Evolutionary conservation across 192 early-diverging fungal genomes (phyloP).

Genomic region (Backusella morwellensis): DNA sequence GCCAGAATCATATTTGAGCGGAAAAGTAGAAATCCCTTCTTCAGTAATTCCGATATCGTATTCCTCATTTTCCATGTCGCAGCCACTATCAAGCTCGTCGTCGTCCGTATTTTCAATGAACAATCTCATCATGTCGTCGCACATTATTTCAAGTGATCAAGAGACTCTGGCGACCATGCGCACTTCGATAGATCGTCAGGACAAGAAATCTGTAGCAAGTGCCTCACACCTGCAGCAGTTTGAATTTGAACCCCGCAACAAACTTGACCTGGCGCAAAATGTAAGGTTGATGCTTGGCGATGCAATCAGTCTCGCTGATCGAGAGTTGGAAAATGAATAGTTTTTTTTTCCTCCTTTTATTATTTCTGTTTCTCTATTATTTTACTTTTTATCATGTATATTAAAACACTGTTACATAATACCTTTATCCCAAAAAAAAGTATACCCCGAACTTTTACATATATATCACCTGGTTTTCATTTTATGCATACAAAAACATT

Average conservation of each 20-base stretch:
- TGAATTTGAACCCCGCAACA: neutral
- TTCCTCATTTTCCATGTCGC: neutral
- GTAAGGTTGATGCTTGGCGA: constrained; percentile 11
- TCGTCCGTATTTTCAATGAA: neutral
- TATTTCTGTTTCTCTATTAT: too few relatives aligned
- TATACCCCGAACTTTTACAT: neutral
- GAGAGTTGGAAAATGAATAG: constrained; percentile 3
- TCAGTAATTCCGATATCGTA: neutral
- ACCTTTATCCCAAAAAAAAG: neutral
- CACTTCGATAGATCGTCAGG: constrained; percentile 3
- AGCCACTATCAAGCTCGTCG: neutral
- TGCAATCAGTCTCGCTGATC: constrained; percentile 11
- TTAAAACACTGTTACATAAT: neutral
- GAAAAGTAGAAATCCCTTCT: neutral
- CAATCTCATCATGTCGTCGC: neutral
- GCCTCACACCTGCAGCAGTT: neutral
- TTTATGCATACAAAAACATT: neutral
- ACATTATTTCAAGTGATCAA: neutral
- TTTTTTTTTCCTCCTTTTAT: neutral
- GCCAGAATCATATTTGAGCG: neutral
- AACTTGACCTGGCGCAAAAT: constrained; percentile 2
- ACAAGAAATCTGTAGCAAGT: neutral
- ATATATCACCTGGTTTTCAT: constrained; percentile 2
- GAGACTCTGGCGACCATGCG: neutral
- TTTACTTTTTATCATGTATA: too few relatives aligned